Base-by-base conservation (phyloP, 306 rosid species). In the Notholithocarpus densiflorus region DNA sequence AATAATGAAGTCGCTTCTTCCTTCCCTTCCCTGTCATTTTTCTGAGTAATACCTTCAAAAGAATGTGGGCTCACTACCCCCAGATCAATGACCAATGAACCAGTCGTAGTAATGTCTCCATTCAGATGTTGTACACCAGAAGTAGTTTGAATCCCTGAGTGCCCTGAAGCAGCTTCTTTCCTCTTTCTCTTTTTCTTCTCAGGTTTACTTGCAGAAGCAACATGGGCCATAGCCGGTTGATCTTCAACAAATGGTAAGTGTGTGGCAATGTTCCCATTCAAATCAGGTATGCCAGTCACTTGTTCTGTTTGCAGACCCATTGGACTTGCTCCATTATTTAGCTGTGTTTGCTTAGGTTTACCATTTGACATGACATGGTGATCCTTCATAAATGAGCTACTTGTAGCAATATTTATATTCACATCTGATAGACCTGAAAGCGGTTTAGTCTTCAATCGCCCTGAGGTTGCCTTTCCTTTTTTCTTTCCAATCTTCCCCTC, bases 391-490 rank as follows among this genome's bases (percentile, higher is more conserved):
- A 73, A 24, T 32, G 68, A 55, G 64, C 80, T 70, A 65, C 73
- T 73, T 4, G 72, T 8, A 55, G 88, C 73, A 34, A 45, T 56
- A 77, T 68, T 76, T 45, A 65, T 60, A 73, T 88, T 92, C 73
- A 86, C 80, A 80, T 88, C 89, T 56, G 86, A 87, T 66, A 89
- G 84, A 70, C 91, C 89, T 43, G 90, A 86, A 75, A 89, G 94
- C 71, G 91, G 75, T 81, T 87, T 89, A 37, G 82, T 85, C 85
- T 84, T 90, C 79, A 40, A 71, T 82, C 19, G 85, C 68, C 62
- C 87, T 20, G 79, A 74, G 75, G 59, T 84, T 54, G 80, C 82
- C 18, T 29, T 23, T 71, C 78, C 88, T 71, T 75, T 88, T 68
- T 80, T 74, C 74, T 86, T 81, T 71, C 54, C 64, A 34, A 21